phyloP scores from a whole-genome alignment of 2,329 filamentous ascomycete species.

The Penicillium nordicum region DNA sequence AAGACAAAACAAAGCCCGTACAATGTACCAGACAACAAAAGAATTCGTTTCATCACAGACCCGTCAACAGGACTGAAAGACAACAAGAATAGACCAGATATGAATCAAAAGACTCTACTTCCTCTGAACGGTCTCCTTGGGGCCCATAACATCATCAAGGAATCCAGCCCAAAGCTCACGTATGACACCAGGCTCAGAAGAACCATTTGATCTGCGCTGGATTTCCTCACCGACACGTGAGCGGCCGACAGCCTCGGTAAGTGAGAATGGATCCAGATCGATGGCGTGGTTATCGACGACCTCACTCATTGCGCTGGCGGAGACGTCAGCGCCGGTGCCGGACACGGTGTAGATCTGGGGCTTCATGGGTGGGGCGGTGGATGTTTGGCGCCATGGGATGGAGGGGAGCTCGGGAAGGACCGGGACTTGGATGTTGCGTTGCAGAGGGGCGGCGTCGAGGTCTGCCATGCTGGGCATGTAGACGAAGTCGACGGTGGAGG shows the following conservation, averaged over 20 bases:
- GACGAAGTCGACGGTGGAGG: constrained; percentile 61
- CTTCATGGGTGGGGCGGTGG: constrained; percentile 45
- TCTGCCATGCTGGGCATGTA: constrained; percentile 55
- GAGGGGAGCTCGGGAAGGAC: constrained; percentile 45
- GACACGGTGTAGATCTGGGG: constrained; percentile 56
- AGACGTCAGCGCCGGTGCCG: constrained; percentile 40
- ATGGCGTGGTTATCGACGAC: constrained; percentile 55
- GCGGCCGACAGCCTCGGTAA: constrained; percentile 50
- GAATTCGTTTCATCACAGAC: constrained; percentile 6
- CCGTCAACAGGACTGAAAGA: constrained; percentile 10
- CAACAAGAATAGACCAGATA: neutral
- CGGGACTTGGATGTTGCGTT: constrained; percentile 47
- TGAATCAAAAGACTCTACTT: constrained; percentile 13
- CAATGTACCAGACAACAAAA: neutral
- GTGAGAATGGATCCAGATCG: constrained; percentile 55
- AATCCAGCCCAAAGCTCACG: constrained; percentile 38
- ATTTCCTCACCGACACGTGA: constrained; percentile 37
- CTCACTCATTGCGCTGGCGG: constrained; percentile 56
- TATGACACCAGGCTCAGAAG: constrained; percentile 30
- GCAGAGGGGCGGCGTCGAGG: constrained; percentile 36
- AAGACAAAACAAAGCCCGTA: neutral
- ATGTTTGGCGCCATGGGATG: constrained; percentile 24
- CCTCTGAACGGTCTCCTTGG: constrained; percentile 24
- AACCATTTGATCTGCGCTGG: constrained; percentile 34
- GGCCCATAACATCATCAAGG: constrained; percentile 39